A percentile compares a stretch with the other conserved stretches of the same genome.
These are phyloP conservation scores for Myxozyma mucilagina DNA, from an alignment of 805 yeast genomes.

Conservation along the genomic window DNA sequence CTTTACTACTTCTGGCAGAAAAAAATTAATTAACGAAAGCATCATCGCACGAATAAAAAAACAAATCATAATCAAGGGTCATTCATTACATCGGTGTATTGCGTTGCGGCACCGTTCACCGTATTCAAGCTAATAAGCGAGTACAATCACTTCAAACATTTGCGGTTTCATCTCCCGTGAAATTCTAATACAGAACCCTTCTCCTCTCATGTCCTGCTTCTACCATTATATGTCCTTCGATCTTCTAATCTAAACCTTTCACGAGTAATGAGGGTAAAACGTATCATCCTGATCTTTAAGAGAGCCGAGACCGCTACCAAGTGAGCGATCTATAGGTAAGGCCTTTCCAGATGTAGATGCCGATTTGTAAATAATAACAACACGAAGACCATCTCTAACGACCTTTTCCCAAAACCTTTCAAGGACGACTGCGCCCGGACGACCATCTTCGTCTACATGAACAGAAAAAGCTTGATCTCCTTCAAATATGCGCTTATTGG, in stretches of 20 bases:
- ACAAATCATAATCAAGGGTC: neutral
- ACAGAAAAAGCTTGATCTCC: conserved; percentile 30
- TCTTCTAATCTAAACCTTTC: neutral
- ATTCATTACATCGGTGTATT: no score
- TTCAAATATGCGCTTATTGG: conserved; percentile 20
- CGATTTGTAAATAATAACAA: conserved; percentile 20
- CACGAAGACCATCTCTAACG: conserved; percentile 31
- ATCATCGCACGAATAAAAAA: neutral
- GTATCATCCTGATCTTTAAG: conserved; percentile 27
- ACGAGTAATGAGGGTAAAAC: conserved; percentile 26
- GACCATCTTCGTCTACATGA: conserved; percentile 31
- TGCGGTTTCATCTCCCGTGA: no score
- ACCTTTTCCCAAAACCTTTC: conserved; percentile 33
- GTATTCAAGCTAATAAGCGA: no score
- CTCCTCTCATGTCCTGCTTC: no score
- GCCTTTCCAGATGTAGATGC: neutral
- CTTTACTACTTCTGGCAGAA: no score
- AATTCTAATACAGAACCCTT: no score
- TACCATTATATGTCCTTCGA: no score
- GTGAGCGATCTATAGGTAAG: conserved; percentile 30
- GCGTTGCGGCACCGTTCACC: no score
- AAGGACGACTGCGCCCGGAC: conserved; percentile 30
- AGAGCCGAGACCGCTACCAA: conserved; percentile 24
- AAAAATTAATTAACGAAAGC: no score
- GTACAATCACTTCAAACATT: no score